Base-by-base conservation (phyloP, 257 asterid species). In the Lantana camara region DNA sequence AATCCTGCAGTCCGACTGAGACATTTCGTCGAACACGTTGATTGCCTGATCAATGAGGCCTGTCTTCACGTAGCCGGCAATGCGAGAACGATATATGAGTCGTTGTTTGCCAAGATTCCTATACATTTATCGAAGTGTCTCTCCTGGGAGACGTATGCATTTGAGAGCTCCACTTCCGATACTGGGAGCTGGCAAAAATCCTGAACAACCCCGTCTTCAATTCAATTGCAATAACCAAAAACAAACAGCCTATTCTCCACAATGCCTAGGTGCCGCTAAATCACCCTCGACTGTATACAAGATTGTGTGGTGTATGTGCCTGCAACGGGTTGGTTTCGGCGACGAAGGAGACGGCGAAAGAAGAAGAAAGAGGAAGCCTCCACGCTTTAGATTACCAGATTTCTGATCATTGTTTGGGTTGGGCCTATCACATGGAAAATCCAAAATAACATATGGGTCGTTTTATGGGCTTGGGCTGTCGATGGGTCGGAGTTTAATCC, bases 11-110 rank as follows among this genome's bases (percentile, higher is more conserved):
- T 83, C 91, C 66, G 96, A 90, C 11, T 80, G 82, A 66, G 91
- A 74, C 97, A 94, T 88, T 71, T 84, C 79, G 75, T 94, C 95
- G 80, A 94, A 94, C 92, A 84, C 93, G 64, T 88, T 79, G 77
- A 90, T 60, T 68, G 97, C 96, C 66, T 77, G 73, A 40, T 85
- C 85, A 37, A 93, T 75, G 59, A 71, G 76, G 34, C 92, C 96
- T 9, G 82, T 77, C 75, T 86, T 90, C 23, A 90, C 92, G 59
- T 74, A 81, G 65, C 54, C 67, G 21, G 95, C 83, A 30, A 93
- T 90, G 63, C 81, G 81, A 56, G 87, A 80, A 45, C 99, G 97
- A 75, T 85, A 85, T 71, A 80, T 75, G 56, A 87, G 87, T 73
- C 97, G 93, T 72, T 79, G 87, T 70, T 69, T 82, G 85, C 89